Percentiles rank a stretch among this genome's conserved stretches.
Evolutionary conservation across 2,329 filamentous ascomycete species (phyloP).

Genomic region (Botryotinia calthae): DNA sequence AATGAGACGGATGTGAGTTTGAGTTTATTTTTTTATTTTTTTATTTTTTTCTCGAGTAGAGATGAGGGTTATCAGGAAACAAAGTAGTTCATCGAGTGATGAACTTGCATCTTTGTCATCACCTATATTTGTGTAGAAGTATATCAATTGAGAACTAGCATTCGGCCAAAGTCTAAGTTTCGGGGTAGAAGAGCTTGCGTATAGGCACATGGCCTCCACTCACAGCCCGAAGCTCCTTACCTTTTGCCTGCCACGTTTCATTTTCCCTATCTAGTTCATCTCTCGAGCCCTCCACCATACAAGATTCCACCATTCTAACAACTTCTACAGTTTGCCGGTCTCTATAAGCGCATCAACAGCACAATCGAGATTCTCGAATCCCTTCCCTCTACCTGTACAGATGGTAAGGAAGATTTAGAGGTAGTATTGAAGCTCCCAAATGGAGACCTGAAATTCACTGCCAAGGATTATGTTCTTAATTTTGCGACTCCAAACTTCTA

Average conservation of each 20-base stretch:
- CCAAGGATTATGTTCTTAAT: slow-evolving; percentile 46
- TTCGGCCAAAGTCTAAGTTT: neutral
- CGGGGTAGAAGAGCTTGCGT: neutral
- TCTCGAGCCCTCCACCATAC: neutral
- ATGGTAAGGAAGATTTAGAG: slow-evolving; percentile 44
- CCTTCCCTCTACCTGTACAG: slow-evolving; percentile 44
- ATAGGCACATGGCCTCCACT: neutral
- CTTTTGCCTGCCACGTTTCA: too few species aligned
- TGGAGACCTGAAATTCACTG: slow-evolving; percentile 43
- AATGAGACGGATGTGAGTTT: slow-evolving; percentile 18
- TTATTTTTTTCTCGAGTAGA: neutral
- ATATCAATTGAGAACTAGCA: neutral
- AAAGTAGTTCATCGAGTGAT: neutral
- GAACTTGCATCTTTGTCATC: neutral
- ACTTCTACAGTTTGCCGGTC: slow-evolving; percentile 44
- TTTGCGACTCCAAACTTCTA: slow-evolving; percentile 59
- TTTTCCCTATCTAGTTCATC: neutral
- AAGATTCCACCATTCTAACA: neutral
- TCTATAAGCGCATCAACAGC: slow-evolving; percentile 47
- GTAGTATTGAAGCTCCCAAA: slow-evolving; percentile 40
- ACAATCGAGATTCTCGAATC: slow-evolving; percentile 48
- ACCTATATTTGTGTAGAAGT: slow-evolving; percentile 40
- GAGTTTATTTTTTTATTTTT: neutral
- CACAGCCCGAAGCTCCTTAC: neutral
- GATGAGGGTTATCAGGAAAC: too few species aligned